Conservation (phyloP, 2,329 filamentous ascomycete species). For the Pyricularia pennisetigena region DNA sequence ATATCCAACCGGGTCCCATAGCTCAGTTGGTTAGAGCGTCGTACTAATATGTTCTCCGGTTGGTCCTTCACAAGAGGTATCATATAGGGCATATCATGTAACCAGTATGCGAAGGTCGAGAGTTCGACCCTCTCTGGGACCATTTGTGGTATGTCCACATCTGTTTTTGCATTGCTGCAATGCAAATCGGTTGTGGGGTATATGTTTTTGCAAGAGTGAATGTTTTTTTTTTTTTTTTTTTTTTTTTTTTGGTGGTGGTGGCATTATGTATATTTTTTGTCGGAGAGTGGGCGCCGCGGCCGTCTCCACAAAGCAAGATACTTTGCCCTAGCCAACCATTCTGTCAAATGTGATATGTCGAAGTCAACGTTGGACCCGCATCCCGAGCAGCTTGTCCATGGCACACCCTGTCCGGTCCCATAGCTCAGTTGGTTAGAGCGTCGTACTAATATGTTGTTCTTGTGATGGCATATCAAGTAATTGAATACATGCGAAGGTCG, state of each 20-base stretch:
- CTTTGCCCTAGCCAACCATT: constrained; percentile 20
- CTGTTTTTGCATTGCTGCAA: neutral
- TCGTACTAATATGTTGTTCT: constrained; percentile 2
- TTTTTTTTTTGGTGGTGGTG: neutral
- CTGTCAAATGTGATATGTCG: too few relatives aligned
- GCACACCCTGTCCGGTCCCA: neutral
- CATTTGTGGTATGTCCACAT: neutral
- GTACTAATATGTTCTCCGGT: constrained; percentile 3
- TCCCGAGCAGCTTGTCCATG: neutral
- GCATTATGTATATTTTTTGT: neutral
- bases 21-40: constrained; percentile 5
- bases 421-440: constrained; percentile 6
- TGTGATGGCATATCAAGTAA: neutral
- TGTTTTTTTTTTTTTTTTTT: neutral
- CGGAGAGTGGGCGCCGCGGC: neutral
- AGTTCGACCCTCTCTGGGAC: constrained; percentile 6
- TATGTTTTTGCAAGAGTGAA: neutral
- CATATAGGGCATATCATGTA: neutral
- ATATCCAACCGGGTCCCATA: constrained; percentile 1
- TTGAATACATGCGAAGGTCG: constrained; percentile 1
- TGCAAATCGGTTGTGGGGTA: neutral
- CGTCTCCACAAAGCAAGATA: neutral
- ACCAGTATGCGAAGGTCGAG: constrained; percentile 4
- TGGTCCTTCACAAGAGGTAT: neutral
- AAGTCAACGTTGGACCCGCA: too few relatives aligned